A percentile compares a stretch with the other conserved stretches of the same genome.
Evolutionary conservation across 1,139 yeast species (phyloP).

Genomic region (Yamadazyma sp.): DNA sequence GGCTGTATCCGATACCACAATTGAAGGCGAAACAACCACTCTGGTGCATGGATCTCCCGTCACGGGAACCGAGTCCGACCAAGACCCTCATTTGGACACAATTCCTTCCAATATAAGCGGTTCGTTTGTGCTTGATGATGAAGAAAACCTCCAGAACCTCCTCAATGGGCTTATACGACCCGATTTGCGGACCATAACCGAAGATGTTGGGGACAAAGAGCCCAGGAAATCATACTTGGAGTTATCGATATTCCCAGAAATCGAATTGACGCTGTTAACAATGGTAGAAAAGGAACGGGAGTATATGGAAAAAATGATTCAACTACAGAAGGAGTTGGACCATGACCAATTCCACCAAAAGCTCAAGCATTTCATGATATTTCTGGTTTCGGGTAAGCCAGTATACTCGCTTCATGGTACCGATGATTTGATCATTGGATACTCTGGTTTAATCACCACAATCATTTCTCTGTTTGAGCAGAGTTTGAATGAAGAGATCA

Average conservation of each 20-base stretch:
- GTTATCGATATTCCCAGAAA: background rate
- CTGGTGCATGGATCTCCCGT: constrained; percentile 1
- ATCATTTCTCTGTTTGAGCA: constrained; percentile 61
- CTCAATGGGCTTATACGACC: constrained; percentile 26
- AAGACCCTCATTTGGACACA: constrained; percentile 2
- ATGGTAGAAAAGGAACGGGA: constrained; percentile 8
- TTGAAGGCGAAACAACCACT: background rate
- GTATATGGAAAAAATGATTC: constrained; percentile 19
- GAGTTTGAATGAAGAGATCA: constrained; percentile 31
- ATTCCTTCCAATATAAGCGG: constrained; percentile 9
- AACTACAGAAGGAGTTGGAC: background rate
- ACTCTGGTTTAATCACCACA: constrained; percentile 73
- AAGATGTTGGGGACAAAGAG: background rate
- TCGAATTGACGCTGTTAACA: background rate
- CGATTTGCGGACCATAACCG: constrained; percentile 7
- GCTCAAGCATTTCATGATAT: constrained; percentile 71
- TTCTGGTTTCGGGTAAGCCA: constrained; percentile 94
- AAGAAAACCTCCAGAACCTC: constrained; percentile 29
- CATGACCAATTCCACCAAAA: constrained; percentile 35
- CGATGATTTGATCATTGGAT: constrained; percentile 69
- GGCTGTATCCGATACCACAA: constrained; percentile 10
- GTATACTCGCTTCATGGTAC: constrained; percentile 79
- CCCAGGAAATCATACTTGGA: constrained; percentile 4
- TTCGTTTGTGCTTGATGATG: constrained; percentile 20
- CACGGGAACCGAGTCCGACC: background rate